phyloP scores from a whole-genome alignment of 1,284 basidiomycete genomes.

The Phlebopus sp. region DNA sequence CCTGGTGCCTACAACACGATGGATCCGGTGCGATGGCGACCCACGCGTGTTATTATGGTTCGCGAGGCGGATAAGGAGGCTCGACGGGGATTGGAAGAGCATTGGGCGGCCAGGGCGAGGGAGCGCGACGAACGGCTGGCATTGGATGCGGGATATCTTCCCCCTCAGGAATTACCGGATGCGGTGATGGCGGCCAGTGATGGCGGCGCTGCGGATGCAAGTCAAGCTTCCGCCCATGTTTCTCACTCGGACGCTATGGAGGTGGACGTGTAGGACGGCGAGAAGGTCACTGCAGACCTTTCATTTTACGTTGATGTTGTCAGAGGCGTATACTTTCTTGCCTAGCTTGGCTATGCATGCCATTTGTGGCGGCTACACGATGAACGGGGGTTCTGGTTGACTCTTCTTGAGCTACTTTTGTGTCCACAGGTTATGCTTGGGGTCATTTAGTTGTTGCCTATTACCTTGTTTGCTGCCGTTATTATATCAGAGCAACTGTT shows the following conservation, averaged over 20 bases:
- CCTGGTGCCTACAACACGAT: conserved; percentile 63
- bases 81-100: conserved; percentile 35
- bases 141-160: conserved; percentile 30
- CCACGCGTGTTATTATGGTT: conserved; percentile 51
- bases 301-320: background rate
- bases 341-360: background rate
- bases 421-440: no score
- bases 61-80: conserved; percentile 54
- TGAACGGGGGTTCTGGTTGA: background rate
- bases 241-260: conserved; percentile 32
- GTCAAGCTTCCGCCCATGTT: conserved; percentile 2
- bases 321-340: background rate
- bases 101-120: conserved; percentile 37
- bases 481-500: background rate
- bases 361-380: background rate
- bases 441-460: no score
- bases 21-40: conserved; percentile 55
- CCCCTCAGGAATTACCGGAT: conserved; percentile 10
- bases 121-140: conserved; percentile 34
- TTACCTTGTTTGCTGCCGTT: no score
- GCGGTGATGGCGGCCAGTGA: conserved; percentile 19
- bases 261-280: conserved; percentile 31
- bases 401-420: no score
- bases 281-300: background rate
- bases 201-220: conserved; percentile 5